phyloP scores from a whole-genome alignment of 176 grass and related monocot genomes.

The Musa beccarii region DNA sequence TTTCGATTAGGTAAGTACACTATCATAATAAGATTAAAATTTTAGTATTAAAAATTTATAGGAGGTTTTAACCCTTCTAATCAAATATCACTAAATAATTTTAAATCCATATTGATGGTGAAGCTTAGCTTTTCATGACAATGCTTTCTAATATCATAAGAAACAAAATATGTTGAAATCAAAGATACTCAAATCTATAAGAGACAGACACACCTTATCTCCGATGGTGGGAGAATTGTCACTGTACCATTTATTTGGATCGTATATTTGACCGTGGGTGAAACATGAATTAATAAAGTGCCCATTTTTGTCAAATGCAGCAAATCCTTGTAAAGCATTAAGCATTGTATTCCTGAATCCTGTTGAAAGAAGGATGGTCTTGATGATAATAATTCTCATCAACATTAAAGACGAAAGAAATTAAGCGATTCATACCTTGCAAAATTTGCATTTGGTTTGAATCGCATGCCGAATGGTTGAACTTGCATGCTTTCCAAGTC shows the following conservation, averaged over 20 bases:
- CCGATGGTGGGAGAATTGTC: slow-evolving; percentile 39
- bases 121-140: too few species aligned
- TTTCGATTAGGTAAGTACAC: too few species aligned
- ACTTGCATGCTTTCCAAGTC: slow-evolving; percentile 59
- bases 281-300: slow-evolving; percentile 91
- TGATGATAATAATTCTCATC: background rate
- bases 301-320: slow-evolving; percentile 32
- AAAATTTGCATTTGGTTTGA: slow-evolving; percentile 51
- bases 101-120: too few species aligned
- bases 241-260: slow-evolving; percentile 39
- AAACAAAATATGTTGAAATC: too few species aligned
- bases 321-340: slow-evolving; percentile 29
- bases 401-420: background rate
- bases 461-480: slow-evolving; percentile 51
- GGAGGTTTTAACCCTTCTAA: too few species aligned
- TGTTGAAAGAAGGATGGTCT: background rate
- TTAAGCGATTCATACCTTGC: slow-evolving; percentile 37
- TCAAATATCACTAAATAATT: too few species aligned
- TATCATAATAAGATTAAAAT: too few species aligned
- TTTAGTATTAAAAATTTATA: too few species aligned
- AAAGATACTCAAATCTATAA: background rate
- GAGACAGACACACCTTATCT: slow-evolving; percentile 36
- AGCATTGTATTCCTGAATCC: slow-evolving; percentile 78
- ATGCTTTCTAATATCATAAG: too few species aligned
- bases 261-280: slow-evolving; percentile 63